Base-by-base conservation (phyloP, 2,329 filamentous ascomycete species). In the Botryotinia narcissicola region DNA sequence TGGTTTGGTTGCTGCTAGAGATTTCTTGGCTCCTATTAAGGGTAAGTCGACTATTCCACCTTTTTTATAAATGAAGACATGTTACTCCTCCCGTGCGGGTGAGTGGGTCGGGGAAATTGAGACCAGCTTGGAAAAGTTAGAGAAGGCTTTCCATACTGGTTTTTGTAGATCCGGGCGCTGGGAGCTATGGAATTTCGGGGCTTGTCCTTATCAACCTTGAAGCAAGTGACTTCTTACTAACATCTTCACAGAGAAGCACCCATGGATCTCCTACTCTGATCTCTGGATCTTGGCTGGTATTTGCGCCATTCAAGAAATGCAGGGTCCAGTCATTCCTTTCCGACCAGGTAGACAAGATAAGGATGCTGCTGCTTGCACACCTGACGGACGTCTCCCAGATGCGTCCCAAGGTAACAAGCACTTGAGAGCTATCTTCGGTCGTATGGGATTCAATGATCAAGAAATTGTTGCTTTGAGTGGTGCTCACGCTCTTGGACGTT, bases 361-460 rank as follows among this genome's bases (percentile, higher is more conserved):
- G 79, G 95, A 98, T 78, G 85, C 92, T 44, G 84, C 91, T 74
- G 93, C 90, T 83, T 98, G 95, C 89, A 97, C 96, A 42, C 96
- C 96, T 69, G 95, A 98, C 81, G 96, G 96, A 77, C 94, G 95
- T 83, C 88, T 94, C 32, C 92, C 95, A 76, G 94, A 99, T 82
- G 95, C 88, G 70, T 83, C 89, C 79, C 89, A 98, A 87, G 92
- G 89, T 75, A 86, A 90, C 75, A 89, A 90, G 81, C 95, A 98
- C 85, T 88, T 98, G 79, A 92, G 96, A 80, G 89, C 89, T 85
- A 95, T 98, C 86, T 99, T 98, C 85, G 89, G 91, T 83, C 94
- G 95, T 82, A 98, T 98, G 95, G 95, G 95, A 78, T 98, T 98
- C 88, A 92, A 96, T 83, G 95, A 99, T 85, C 93, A 93, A 81